Percentiles rank a stretch among this genome's conserved stretches.
Evolutionary conservation across 1,284 basidiomycete genomes (phyloP).

Genomic region (Apiotrichum veenhuisii): DNA sequence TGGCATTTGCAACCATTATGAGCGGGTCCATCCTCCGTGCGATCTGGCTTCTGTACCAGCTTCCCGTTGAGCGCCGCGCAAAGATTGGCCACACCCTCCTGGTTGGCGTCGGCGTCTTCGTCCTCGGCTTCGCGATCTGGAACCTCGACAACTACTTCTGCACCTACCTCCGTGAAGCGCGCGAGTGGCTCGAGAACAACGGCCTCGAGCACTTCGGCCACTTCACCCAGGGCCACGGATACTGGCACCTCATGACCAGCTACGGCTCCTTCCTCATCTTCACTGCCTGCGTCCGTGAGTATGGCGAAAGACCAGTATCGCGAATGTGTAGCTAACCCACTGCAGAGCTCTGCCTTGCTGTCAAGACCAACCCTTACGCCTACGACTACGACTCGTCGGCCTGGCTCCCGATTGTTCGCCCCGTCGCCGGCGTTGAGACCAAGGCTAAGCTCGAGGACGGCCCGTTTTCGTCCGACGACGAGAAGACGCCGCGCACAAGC

Average conservation of each 20-base stretch:
- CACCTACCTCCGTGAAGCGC: conserved; percentile 27
- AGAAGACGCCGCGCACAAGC: background rate
- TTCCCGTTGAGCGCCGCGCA: conserved; percentile 25
- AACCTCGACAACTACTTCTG: conserved; percentile 57
- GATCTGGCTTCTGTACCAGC: conserved; percentile 32
- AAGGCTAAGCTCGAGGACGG: conserved; percentile 1
- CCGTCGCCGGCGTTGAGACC: conserved; percentile 1
- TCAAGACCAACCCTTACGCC: conserved; percentile 29
- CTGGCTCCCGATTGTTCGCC: conserved; percentile 26
- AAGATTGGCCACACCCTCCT: conserved; percentile 32
- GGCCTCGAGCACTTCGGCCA: conserved; percentile 33
- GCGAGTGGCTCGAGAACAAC: conserved; percentile 17
- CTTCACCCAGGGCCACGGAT: conserved; percentile 49
- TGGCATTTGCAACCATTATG: conserved; percentile 53
- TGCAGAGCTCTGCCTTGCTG: conserved; percentile 31
- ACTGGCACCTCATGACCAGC: conserved; percentile 56
- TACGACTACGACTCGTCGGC: conserved; percentile 23
- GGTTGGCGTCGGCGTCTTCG: conserved; percentile 41
- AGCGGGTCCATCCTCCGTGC: conserved; percentile 35
- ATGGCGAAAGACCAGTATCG: background rate
- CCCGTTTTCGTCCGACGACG: background rate
- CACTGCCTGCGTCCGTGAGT: conserved; percentile 46
- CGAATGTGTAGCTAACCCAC: background rate
- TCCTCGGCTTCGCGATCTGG: conserved; percentile 53
- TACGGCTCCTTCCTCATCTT: conserved; percentile 52